Conservation (phyloP, 2,329 filamentous ascomycete species). For the Endocalyx cinctus region DNA sequence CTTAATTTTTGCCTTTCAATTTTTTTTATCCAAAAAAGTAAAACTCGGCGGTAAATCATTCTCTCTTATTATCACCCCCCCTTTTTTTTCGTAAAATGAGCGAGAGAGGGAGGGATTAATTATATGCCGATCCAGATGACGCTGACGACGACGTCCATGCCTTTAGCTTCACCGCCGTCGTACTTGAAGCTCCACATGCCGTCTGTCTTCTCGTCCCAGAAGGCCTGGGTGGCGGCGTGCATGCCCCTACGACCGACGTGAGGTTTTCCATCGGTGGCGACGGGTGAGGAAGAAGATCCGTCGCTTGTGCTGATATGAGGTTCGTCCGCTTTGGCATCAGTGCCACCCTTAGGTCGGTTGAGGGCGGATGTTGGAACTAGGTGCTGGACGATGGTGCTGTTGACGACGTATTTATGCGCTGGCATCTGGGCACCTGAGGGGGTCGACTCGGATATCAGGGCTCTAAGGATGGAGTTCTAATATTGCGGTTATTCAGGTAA, state of each 20-base stretch:
- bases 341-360: slow-evolving; percentile 53
- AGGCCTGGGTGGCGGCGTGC: slow-evolving; percentile 81
- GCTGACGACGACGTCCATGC: slow-evolving; percentile 66
- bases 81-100: too few species aligned
- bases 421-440: slow-evolving; percentile 54
- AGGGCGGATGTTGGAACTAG: slow-evolving; percentile 63
- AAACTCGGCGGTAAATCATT: too few species aligned
- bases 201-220: slow-evolving; percentile 88
- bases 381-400: slow-evolving; percentile 98
- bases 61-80: too few species aligned
- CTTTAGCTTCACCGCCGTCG: slow-evolving; percentile 61
- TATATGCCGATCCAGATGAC: slow-evolving; percentile 74
- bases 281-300: slow-evolving; percentile 41
- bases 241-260: slow-evolving; percentile 82
- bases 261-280: slow-evolving; percentile 62
- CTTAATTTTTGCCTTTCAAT: too few species aligned
- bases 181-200: slow-evolving; percentile 90
- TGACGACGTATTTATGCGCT: slow-evolving; percentile 89
- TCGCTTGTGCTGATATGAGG: slow-evolving; percentile 53
- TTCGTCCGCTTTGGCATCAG: slow-evolving; percentile 42
- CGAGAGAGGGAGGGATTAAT: too few species aligned
- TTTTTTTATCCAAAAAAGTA: too few species aligned
- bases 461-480: slow-evolving; percentile 72
- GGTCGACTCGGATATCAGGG: slow-evolving; percentile 71
- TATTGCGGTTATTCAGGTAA: slow-evolving; percentile 5